Conservation (phyloP, 73 alveolate genomes). For the Urostyla sp. region DNA sequence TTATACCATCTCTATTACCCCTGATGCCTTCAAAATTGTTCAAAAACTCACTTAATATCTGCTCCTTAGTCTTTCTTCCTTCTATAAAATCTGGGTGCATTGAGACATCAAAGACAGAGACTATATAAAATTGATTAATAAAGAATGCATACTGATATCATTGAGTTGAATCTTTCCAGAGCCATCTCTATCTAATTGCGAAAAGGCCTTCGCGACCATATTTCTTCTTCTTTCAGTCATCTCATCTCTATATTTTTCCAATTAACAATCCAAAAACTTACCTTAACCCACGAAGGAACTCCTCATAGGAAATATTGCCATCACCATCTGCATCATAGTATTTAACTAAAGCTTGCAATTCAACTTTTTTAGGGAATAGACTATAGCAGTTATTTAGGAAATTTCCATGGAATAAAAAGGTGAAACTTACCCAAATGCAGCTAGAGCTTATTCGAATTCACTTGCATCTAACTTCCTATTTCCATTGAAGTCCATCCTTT, state of each 20-base stretch:
- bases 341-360: conserved; percentile 66
- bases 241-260: conserved; percentile 49
- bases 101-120: conserved; percentile 69
- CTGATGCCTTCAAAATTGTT: conserved; percentile 78
- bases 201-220: conserved; percentile 66
- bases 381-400: conserved; percentile 7
- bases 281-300: conserved; percentile 67
- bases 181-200: conserved; percentile 70
- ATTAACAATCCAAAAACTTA: not conserved
- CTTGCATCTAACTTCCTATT: conserved; percentile 62
- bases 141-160: conserved; percentile 36
- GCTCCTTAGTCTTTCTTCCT: conserved; percentile 78
- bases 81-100: conserved; percentile 82
- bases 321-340: conserved; percentile 74
- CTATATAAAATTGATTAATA: not conserved
- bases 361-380: conserved; percentile 69
- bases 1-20: conserved; percentile 77
- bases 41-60: conserved; percentile 75
- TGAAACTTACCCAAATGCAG: conserved; percentile 63
- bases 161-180: conserved; percentile 60
- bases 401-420: not conserved
- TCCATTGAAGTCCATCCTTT: conserved; percentile 71
- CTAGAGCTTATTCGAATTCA: conserved; percentile 74
- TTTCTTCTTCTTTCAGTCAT: conserved; percentile 63
- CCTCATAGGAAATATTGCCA: conserved; percentile 64